phyloP scores from a whole-genome alignment of 768 basidiomycete species.

The Termitomyces sp. region DNA sequence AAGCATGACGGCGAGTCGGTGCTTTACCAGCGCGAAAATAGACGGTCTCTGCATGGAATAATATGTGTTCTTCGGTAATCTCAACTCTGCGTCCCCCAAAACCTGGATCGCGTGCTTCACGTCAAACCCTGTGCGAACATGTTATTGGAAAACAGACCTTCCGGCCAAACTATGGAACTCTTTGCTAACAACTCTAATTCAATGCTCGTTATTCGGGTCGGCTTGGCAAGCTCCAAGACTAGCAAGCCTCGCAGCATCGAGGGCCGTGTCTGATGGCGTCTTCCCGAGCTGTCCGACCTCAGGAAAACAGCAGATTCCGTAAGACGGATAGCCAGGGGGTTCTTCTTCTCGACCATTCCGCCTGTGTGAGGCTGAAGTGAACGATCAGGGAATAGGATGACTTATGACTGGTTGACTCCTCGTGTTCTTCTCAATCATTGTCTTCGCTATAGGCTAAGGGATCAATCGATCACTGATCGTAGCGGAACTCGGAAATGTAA shows the following conservation, averaged over 20 bases:
- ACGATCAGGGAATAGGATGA: not conserved
- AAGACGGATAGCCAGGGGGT: slow-evolving; percentile 52
- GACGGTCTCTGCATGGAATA: slow-evolving; percentile 67
- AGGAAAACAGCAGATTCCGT: slow-evolving; percentile 77
- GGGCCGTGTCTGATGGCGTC: slow-evolving; percentile 33
- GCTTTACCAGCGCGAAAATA: slow-evolving; percentile 64
- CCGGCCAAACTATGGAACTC: slow-evolving; percentile 74
- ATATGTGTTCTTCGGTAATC: slow-evolving; percentile 70
- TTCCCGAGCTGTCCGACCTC: slow-evolving; percentile 39
- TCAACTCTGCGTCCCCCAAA: slow-evolving; percentile 74
- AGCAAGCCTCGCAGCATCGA: slow-evolving; percentile 66
- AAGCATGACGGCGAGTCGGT: slow-evolving; percentile 31
- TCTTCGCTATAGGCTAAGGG: too few relatives aligned
- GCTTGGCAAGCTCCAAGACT: slow-evolving; percentile 57
- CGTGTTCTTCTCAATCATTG: not conserved
- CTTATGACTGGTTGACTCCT: not conserved
- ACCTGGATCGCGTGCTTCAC: slow-evolving; percentile 26
- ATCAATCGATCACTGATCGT: slow-evolving; percentile 7
- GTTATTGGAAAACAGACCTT: slow-evolving; percentile 51
- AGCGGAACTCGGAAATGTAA: not conserved
- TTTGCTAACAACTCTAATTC: slow-evolving; percentile 75
- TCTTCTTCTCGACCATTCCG: slow-evolving; percentile 29
- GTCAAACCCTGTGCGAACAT: not conserved
- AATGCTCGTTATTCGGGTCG: slow-evolving; percentile 84
- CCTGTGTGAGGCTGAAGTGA: not conserved